phyloP scores from a whole-genome alignment of 306 rosid species.

The Ochetophila trinervis region DNA sequence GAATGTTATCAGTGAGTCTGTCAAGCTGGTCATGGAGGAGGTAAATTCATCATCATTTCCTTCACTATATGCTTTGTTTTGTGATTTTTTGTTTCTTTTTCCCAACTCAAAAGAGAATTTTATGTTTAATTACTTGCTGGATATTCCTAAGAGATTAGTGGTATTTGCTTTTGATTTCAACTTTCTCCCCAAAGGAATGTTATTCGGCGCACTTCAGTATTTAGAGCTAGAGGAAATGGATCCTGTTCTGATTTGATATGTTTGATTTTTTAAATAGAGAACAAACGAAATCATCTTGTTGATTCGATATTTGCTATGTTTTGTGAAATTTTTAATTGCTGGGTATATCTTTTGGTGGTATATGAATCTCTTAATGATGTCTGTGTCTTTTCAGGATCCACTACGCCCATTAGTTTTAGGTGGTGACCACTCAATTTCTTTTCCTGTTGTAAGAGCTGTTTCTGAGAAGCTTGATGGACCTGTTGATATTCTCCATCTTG shows the following conservation, averaged over 20 bases:
- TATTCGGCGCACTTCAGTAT: no score
- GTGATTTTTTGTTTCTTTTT: background rate
- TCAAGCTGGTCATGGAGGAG: constrained; percentile 93
- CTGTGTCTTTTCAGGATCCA: constrained; percentile 55
- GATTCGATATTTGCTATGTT: no score
- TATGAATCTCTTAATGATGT: constrained; percentile 3
- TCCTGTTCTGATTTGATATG: no score
- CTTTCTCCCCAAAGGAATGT: no score
- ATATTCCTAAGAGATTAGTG: no score
- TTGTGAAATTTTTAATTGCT: background rate
- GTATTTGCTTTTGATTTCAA: no score
- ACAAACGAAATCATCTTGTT: no score
- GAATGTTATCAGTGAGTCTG: constrained; percentile 88
- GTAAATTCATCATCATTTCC: constrained; percentile 29
- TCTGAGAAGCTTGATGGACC: constrained; percentile 96
- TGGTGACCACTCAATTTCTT: constrained; percentile 96
- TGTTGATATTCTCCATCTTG: constrained; percentile 88
- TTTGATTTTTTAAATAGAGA: no score
- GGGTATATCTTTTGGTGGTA: background rate
- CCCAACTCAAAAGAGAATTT: no score
- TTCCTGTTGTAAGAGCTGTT: constrained; percentile 82
- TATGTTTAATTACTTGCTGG: no score
- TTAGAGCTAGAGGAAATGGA: no score
- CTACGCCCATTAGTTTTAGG: constrained; percentile 88
- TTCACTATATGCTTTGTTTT: background rate